phyloP scores from a whole-genome alignment of 2,329 filamentous ascomycete species.

The Dichotomopilus funicola region DNA sequence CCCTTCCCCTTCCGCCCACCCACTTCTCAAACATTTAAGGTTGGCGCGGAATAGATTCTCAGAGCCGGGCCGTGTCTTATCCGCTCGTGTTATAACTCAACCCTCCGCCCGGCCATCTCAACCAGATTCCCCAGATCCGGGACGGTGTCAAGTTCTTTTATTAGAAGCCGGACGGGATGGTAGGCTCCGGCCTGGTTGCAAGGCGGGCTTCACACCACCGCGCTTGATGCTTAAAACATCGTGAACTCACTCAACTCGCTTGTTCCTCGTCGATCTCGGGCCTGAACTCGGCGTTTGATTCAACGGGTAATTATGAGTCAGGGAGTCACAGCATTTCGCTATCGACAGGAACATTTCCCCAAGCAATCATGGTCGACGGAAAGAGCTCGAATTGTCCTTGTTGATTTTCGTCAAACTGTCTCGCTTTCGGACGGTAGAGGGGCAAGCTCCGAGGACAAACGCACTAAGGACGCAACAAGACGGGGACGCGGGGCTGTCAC shows the following conservation, averaged over 20 bases:
- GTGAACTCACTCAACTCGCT: too few species aligned
- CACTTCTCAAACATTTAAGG: conserved; percentile 8
- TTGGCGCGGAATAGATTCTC: conserved; percentile 15
- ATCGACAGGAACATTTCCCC: too few species aligned
- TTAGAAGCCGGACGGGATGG: conserved; percentile 19
- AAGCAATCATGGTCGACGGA: too few species aligned
- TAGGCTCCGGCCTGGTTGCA: neutral
- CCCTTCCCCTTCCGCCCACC: too few species aligned
- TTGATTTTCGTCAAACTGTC: too few species aligned
- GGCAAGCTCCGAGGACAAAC: too few species aligned
- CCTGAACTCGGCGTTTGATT: neutral
- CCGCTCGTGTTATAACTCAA: conserved; percentile 3
- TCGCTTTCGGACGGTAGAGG: too few species aligned
- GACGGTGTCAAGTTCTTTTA: conserved; percentile 21
- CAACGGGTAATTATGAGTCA: neutral
- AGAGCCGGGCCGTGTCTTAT: conserved; percentile 9
- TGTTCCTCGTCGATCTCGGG: too few species aligned
- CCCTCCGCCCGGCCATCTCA: conserved; percentile 10
- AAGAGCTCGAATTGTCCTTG: too few species aligned
- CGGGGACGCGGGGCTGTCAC: too few species aligned
- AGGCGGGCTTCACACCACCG: neutral
- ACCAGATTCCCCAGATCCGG: conserved; percentile 17
- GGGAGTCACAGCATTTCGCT: neutral
- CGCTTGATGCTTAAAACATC: too few species aligned
- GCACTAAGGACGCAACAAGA: too few species aligned